Evolutionary conservation across 495 filamentous ascomycete genomes (phyloP).

Genomic region (Lasiosphaeriaceae sp.): DNA sequence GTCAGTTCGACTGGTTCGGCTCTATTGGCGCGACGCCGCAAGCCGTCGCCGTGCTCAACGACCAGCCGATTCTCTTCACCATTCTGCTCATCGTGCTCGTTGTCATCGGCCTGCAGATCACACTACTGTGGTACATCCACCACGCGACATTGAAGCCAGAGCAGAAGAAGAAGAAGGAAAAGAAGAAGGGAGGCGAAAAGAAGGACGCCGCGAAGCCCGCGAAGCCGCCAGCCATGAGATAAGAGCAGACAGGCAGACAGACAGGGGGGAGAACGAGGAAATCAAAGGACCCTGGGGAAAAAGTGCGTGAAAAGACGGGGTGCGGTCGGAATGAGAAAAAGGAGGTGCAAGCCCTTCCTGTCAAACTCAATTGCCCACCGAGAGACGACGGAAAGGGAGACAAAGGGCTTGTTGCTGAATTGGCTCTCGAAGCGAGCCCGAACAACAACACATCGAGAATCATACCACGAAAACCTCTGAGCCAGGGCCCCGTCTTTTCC

Average conservation of each 20-base stretch:
- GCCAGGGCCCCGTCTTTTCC: too few species aligned
- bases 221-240: not conserved
- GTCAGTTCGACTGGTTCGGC: conserved; percentile 47
- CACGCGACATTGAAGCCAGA: conserved; percentile 48
- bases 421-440: too few species aligned
- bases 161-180: conserved; percentile 45
- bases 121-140: conserved; percentile 49
- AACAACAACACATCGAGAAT: too few species aligned
- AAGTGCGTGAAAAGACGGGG: too few species aligned
- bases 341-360: too few species aligned
- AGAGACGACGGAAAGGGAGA: too few species aligned
- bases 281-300: not conserved
- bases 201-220: not conserved
- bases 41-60: conserved; percentile 49
- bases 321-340: too few species aligned
- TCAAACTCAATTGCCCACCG: too few species aligned
- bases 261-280: not conserved
- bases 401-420: too few species aligned
- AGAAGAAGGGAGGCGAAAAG: conserved; percentile 27
- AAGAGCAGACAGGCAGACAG: not conserved
- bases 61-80: conserved; percentile 50
- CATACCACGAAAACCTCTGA: too few species aligned
- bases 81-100: conserved; percentile 46
- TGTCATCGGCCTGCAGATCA: conserved; percentile 35
- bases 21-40: conserved; percentile 45